Conservation (phyloP, 805 yeast species). For the Zygosaccharomyces bailii region DNA sequence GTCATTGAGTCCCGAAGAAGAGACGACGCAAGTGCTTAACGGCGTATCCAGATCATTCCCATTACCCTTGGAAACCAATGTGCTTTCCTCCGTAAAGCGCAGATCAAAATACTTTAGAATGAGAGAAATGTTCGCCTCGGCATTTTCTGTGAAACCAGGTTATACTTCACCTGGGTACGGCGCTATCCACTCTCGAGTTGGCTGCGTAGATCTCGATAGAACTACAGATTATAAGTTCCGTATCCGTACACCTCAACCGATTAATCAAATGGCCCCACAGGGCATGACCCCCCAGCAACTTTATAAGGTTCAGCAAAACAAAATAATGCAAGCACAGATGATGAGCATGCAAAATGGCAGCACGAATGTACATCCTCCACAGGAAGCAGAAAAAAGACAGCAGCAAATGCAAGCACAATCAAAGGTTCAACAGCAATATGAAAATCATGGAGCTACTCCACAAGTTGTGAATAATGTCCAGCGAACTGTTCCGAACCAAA, state of each 20-base stretch:
- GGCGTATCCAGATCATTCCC: conserved; percentile 82
- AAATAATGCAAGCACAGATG: conserved; percentile 32
- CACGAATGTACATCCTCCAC: conserved; percentile 17
- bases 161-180: conserved; percentile 58
- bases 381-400: conserved; percentile 21
- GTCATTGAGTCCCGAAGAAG: conserved; percentile 82
- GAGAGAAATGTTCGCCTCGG: conserved; percentile 92
- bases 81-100: conserved; percentile 63
- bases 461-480: conserved; percentile 1
- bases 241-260: conserved; percentile 47
- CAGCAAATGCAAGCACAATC: conserved; percentile 15
- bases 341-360: conserved; percentile 20
- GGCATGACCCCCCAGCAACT: conserved; percentile 26
- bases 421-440: conserved; percentile 15
- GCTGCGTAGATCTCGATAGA: conserved; percentile 71
- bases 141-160: conserved; percentile 40
- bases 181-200: conserved; percentile 54
- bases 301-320: conserved; percentile 27
- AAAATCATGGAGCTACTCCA: conserved; percentile 6
- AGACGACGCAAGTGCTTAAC: conserved; percentile 83
- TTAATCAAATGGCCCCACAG: conserved; percentile 23
- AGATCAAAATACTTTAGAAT: conserved; percentile 75
- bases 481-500: conserved; percentile 7
- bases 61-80: conserved; percentile 76
- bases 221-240: conserved; percentile 61